Evolutionary conservation across 2,329 filamentous ascomycete species (phyloP).

Genomic region (Aspergillus pseudotamarii): DNA sequence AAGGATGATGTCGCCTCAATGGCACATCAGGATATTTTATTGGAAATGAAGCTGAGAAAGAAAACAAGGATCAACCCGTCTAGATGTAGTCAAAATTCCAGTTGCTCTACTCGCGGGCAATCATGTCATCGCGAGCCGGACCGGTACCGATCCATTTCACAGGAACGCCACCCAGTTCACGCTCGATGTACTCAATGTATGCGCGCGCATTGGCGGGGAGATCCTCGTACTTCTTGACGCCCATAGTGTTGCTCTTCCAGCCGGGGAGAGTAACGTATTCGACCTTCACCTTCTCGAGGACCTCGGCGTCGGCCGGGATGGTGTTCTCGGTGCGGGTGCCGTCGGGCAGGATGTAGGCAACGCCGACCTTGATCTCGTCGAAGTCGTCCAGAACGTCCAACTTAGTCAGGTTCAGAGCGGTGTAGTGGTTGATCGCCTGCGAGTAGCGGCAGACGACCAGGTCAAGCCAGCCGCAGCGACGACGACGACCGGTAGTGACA

Average conservation of each 20-base stretch:
- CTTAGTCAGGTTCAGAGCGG: constrained; percentile 64
- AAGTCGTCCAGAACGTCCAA: constrained; percentile 67
- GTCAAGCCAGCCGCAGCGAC: constrained; percentile 68
- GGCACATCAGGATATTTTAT: constrained; percentile 1
- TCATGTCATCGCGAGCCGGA: constrained; percentile 64
- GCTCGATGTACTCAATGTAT: constrained; percentile 66
- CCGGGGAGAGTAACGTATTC: constrained; percentile 63
- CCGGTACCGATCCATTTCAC: constrained; percentile 67
- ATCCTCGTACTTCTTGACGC: constrained; percentile 58
- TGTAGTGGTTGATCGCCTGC: constrained; percentile 57
- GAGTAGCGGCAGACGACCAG: constrained; percentile 66
- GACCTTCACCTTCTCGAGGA: constrained; percentile 57
- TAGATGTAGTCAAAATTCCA: neutral
- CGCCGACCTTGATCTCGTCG: constrained; percentile 64
- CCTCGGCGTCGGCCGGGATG: constrained; percentile 61
- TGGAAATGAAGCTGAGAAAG: neutral
- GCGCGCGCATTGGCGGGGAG: constrained; percentile 60
- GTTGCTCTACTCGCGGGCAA: constrained; percentile 44
- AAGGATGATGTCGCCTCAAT: neutral
- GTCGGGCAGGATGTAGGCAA: constrained; percentile 56
- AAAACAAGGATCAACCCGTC: constrained; percentile 4
- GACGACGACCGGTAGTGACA: constrained; percentile 62
- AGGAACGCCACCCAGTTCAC: constrained; percentile 56
- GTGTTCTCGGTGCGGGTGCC: constrained; percentile 53
- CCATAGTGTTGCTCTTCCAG: constrained; percentile 64